Evolutionary conservation across 1,284 basidiomycete species (phyloP), one percentile per base, ranked within the genome.

Genomic region (Mixia osmundae): DNA sequence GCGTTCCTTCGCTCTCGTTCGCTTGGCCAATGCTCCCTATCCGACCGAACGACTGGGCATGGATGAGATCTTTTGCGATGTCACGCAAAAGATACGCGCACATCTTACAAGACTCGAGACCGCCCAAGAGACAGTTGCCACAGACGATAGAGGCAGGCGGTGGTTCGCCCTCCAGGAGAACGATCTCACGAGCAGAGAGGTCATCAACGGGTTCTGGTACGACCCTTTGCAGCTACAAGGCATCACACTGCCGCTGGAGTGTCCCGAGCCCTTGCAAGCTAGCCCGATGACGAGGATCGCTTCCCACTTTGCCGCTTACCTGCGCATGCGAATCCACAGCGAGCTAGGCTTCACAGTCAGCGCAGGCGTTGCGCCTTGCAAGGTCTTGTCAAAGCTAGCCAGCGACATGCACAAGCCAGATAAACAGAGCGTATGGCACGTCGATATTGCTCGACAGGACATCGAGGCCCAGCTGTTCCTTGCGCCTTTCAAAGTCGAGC

Each of bases 11-110:
- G 39, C 45, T 11, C 47, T 56, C 5, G n/a, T n/a, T n/a, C n/a
- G n/a, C n/a, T n/a, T n/a, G n/a, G n/a, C n/a, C n/a, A n/a, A n/a
- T n/a, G n/a, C n/a, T n/a, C n/a, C n/a, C n/a, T n/a, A n/a, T n/a
- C n/a, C 35, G 9, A 53, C 56, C 12, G 57, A 59, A 43, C 57
- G 56, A 41, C 45, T 58, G 2, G 56, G 57, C 1, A 50, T 58
- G 55, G 57, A 59, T 42, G 57, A 58, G 44, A 46, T 59, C 3
- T 58, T 56, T 32, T 45, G 51, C 35, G 57, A 59, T 41, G 51
- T 49, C 3, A 55, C 57, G 1, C 44, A 51, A 16, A 50, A 56
- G 43, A 40, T 58, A 11, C 43, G 49, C 22, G 41, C 40, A 5
- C 55, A 58, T 35, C 40, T 54, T 14, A 15, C 3, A 32, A 35